These are phyloP conservation scores for Dactylellina parvicollis DNA, from an alignment of 2,329 filamentous ascomycete genomes.

Conservation along the genomic window DNA sequence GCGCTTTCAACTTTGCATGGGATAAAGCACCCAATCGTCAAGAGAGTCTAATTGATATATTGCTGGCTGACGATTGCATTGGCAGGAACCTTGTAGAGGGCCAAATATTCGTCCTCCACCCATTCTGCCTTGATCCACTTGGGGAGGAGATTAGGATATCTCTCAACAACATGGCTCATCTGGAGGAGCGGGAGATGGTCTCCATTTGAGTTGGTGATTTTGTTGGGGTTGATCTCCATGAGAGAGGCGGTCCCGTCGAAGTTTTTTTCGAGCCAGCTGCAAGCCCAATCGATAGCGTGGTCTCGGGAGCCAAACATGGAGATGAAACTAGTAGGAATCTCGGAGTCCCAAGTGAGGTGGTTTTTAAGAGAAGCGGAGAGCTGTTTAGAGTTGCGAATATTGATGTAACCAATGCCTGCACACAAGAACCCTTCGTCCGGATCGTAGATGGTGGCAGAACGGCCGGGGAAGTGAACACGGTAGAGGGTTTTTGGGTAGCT, in stretches of 20 bases:
- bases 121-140: not conserved
- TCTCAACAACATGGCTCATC: not conserved
- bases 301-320: conserved; percentile 15
- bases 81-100: conserved; percentile 22
- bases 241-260: not conserved
- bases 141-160: conserved; percentile 12
- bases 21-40: not conserved
- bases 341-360: conserved; percentile 20
- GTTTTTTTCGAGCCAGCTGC: not conserved
- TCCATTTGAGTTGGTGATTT: not conserved
- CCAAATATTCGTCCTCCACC: conserved; percentile 16
- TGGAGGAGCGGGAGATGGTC: not conserved
- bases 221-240: conserved; percentile 12
- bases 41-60: too few relatives aligned
- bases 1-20: too few relatives aligned
- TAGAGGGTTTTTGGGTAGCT: conserved; percentile 20
- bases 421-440: conserved; percentile 1
- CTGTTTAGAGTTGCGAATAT: conserved; percentile 10
- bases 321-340: not conserved
- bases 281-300: conserved; percentile 18
- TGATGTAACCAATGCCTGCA: not conserved
- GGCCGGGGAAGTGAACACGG: conserved; percentile 14
- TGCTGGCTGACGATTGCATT: conserved; percentile 14
- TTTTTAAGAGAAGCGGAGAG: not conserved
- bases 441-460: conserved; percentile 13